These are phyloP conservation scores for Sporothrix luriei DNA, from an alignment of 2,329 filamentous ascomycete genomes.

Conservation along the genomic window DNA sequence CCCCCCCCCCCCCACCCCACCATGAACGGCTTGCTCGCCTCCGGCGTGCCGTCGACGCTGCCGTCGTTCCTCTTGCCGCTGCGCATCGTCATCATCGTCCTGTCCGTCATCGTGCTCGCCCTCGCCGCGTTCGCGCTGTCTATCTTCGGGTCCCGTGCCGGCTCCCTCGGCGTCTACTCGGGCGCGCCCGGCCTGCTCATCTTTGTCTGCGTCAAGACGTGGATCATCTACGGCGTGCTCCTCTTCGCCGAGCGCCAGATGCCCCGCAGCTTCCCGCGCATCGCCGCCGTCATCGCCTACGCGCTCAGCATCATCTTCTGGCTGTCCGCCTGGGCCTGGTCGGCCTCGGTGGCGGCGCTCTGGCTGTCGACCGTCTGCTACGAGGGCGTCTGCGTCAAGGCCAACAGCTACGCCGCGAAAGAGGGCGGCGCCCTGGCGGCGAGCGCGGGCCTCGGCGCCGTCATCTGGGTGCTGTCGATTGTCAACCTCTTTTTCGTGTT, in stretches of 20 bases:
- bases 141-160: conserved; percentile 39
- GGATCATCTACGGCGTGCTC: conserved; percentile 47
- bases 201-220: conserved; percentile 49
- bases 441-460: conserved; percentile 43
- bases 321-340: conserved; percentile 36
- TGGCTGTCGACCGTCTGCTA: conserved; percentile 47
- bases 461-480: conserved; percentile 47
- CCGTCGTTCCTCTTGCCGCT: conserved; percentile 47
- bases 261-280: conserved; percentile 46
- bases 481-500: conserved; percentile 40
- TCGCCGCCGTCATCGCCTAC: conserved; percentile 45
- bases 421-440: conserved; percentile 46
- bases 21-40: conserved; percentile 43
- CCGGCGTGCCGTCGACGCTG: conserved; percentile 44
- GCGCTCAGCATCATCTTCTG: conserved; percentile 48
- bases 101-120: conserved; percentile 48
- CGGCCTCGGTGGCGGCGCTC: conserved; percentile 30
- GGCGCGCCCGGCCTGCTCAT: conserved; percentile 50
- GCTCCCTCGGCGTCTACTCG: conserved; percentile 38
- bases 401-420: conserved; percentile 32
- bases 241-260: conserved; percentile 45
- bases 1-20: background rate
- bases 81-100: conserved; percentile 45
- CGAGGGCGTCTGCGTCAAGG: conserved; percentile 38
- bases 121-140: conserved; percentile 48